Evolutionary conservation across 805 yeast genomes (phyloP).

Genomic region (Yarrowia sp.): DNA sequence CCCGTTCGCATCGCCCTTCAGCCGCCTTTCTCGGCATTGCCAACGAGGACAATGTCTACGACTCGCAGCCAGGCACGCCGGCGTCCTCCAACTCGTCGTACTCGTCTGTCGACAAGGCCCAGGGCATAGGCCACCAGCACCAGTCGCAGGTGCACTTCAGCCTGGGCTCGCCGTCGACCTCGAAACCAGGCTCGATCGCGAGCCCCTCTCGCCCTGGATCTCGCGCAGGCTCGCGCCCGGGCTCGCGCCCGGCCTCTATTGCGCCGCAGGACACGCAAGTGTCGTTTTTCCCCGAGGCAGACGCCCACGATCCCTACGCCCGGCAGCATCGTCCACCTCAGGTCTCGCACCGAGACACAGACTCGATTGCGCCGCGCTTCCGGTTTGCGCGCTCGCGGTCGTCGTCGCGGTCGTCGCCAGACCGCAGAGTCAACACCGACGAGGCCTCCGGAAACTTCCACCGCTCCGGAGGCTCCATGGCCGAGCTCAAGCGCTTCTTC

Average conservation of each 20-base stretch:
- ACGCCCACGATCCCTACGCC: slow-evolving; percentile 38
- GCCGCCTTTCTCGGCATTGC: slow-evolving; percentile 1
- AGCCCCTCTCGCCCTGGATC: neutral
- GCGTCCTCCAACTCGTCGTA: too few species aligned
- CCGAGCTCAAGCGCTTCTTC: slow-evolving; percentile 47
- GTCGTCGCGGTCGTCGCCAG: slow-evolving; percentile 13
- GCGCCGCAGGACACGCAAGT: neutral
- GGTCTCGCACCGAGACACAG: slow-evolving; percentile 29
- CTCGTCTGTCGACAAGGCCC: too few species aligned
- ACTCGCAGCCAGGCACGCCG: too few species aligned
- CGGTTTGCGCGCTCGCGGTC: slow-evolving; percentile 32
- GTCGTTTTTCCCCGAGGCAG: slow-evolving; percentile 8
- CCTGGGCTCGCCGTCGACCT: neutral
- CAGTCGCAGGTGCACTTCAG: neutral
- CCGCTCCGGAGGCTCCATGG: slow-evolving; percentile 37
- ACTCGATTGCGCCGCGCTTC: slow-evolving; percentile 40
- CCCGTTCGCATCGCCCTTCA: slow-evolving; percentile 4
- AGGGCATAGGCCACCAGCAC: neutral
- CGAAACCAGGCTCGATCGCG: too few species aligned
- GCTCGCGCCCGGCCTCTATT: neutral
- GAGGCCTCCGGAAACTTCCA: slow-evolving; percentile 28
- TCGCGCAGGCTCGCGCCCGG: neutral
- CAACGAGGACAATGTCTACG: too few species aligned
- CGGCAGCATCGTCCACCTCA: slow-evolving; percentile 37
- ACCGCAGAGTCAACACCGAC: slow-evolving; percentile 9